These are phyloP conservation scores for Glonium stellatum DNA, from an alignment of 495 filamentous ascomycete genomes.

Conservation along the genomic window DNA sequence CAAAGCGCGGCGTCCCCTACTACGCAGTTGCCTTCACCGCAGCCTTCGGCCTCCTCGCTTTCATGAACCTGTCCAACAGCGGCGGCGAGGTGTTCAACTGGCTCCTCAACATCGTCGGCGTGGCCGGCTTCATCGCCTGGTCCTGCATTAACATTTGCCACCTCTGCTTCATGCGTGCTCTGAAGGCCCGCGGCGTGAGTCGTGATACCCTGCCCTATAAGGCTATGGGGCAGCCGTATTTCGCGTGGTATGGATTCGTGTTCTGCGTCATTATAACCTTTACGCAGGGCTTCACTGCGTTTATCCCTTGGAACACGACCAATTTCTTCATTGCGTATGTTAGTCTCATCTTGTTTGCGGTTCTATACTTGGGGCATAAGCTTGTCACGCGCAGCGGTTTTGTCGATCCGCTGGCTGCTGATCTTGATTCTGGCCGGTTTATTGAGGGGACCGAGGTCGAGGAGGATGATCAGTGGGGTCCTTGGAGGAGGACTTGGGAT, in stretches of 20 bases:
- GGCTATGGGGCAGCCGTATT: constrained; percentile 42
- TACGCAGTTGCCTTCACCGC: constrained; percentile 38
- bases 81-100: constrained; percentile 52
- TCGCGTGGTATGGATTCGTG: constrained; percentile 51
- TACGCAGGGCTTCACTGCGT: constrained; percentile 64
- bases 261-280: constrained; percentile 60
- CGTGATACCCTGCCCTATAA: constrained; percentile 53
- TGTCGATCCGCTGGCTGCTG: constrained; percentile 28
- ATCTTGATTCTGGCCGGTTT: constrained; percentile 27
- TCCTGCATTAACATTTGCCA: constrained; percentile 53
- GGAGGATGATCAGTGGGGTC: constrained; percentile 15
- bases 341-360: constrained; percentile 25
- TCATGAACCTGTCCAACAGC: constrained; percentile 44
- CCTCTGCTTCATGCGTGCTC: constrained; percentile 53
- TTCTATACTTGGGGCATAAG: constrained; percentile 32
- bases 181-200: constrained; percentile 52
- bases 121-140: constrained; percentile 66
- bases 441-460: constrained; percentile 25
- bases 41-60: constrained; percentile 25
- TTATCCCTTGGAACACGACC: constrained; percentile 51
- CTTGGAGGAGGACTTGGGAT: constrained; percentile 16
- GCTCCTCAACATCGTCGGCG: constrained; percentile 55
- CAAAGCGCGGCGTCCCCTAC: constrained; percentile 39
- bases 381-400: constrained; percentile 26
- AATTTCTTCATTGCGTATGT: constrained; percentile 26